Conservation (phyloP, 2,329 filamentous ascomycete genomes). For the Penicillium sp. region DNA sequence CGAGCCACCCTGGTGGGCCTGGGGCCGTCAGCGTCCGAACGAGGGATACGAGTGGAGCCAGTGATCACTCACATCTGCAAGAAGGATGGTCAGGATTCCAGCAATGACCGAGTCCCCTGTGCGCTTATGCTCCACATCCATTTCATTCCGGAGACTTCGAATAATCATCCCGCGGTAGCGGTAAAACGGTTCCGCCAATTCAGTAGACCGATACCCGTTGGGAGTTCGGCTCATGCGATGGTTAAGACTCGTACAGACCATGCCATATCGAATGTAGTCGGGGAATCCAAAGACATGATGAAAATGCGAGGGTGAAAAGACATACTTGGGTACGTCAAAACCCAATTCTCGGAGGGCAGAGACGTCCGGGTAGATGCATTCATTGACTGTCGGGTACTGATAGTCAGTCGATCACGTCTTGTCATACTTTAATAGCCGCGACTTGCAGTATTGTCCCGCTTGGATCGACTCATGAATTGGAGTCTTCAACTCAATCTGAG, state of each 20-base stretch:
- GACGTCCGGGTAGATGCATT: no score
- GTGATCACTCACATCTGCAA: neutral
- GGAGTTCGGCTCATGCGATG: no score
- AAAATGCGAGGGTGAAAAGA: no score
- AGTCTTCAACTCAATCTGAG: slow-evolving; percentile 6
- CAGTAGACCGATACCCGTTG: neutral
- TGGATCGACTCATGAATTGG: slow-evolving; percentile 8
- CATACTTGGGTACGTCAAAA: no score
- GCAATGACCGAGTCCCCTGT: slow-evolving; percentile 1
- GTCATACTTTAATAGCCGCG: neutral
- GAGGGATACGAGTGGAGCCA: neutral
- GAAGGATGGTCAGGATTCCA: neutral
- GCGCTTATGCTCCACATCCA: neutral
- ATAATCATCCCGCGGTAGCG: slow-evolving; percentile 1
- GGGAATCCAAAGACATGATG: no score
- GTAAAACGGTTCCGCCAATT: neutral
- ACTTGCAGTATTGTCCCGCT: slow-evolving; percentile 3
- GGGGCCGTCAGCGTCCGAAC: no score
- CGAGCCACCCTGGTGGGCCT: neutral
- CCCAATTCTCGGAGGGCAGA: no score
- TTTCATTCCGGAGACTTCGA: neutral
- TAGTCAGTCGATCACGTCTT: no score
- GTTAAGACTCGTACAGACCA: no score
- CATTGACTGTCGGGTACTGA: no score
- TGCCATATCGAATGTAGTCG: no score